These are phyloP conservation scores for Pythium rishiriense DNA, from an alignment of 352 stramenopile species.

Conservation along the genomic window DNA sequence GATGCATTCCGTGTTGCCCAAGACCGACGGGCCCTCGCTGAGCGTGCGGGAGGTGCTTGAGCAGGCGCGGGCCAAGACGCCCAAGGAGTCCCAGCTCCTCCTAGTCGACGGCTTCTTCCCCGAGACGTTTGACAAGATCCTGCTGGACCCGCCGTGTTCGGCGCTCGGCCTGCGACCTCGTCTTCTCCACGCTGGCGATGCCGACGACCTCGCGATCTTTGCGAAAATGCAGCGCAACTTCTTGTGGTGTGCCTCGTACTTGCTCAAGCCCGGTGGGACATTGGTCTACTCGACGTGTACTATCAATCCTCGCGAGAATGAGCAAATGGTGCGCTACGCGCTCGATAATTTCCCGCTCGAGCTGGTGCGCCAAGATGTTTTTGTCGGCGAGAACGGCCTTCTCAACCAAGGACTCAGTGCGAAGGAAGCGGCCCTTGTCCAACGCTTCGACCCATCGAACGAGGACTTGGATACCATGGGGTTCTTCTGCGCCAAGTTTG, in stretches of 20 bases:
- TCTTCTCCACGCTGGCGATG: slow-evolving; percentile 79
- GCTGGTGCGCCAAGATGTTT: slow-evolving; percentile 63
- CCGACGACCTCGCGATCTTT: slow-evolving; percentile 73
- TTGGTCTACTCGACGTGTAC: slow-evolving; percentile 96
- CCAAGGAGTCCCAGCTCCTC: slow-evolving; percentile 62
- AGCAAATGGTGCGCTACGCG: slow-evolving; percentile 90
- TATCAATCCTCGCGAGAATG: slow-evolving; percentile 92
- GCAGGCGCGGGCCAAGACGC: slow-evolving; percentile 38
- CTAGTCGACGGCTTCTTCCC: slow-evolving; percentile 87
- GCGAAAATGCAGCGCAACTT: slow-evolving; percentile 89
- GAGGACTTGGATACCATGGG: slow-evolving; percentile 87
- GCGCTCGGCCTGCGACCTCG: slow-evolving; percentile 92
- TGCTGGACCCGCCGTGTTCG: slow-evolving; percentile 92
- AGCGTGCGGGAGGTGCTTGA: slow-evolving; percentile 71
- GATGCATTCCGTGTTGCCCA: slow-evolving; percentile 82
- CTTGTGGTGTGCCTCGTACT: slow-evolving; percentile 77
- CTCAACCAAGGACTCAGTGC: slow-evolving; percentile 73
- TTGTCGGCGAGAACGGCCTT: slow-evolving; percentile 69
- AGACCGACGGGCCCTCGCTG: slow-evolving; percentile 32
- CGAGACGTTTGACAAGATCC: slow-evolving; percentile 93
- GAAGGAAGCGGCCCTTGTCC: slow-evolving; percentile 69
- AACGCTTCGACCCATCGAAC: slow-evolving; percentile 89
- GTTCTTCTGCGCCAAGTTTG: slow-evolving; percentile 94
- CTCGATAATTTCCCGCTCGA: slow-evolving; percentile 86
- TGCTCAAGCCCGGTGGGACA: slow-evolving; percentile 90